Base-by-base conservation (phyloP, 768 basidiomycete species). In the Boletellus ananas region DNA sequence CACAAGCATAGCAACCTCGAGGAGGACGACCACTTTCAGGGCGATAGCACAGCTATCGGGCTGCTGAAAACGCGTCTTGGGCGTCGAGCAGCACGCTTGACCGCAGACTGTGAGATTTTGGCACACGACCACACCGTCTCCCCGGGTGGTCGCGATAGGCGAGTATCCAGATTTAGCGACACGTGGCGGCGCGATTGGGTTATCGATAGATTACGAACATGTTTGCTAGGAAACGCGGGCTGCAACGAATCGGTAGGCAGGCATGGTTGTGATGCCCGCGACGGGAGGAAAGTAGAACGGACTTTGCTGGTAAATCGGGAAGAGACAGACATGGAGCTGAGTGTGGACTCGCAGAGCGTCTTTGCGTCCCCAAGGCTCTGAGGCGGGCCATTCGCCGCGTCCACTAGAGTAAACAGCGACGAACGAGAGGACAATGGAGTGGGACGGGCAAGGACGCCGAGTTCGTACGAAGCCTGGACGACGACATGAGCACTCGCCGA, bases 101-200 rank as follows among this genome's bases (percentile, higher is more conserved):
- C 14, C 31, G 50, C 18, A 33, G 66, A 67, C 21, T 48, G 65
- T 0, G 66, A 56, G 12, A 67, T 67, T 43, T 69, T 67, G 29
- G 66, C 66, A 57, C 66, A 67, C 31, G 66, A 65, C 66, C 66
- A 67, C 27, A 65, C 23, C 29, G 8, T 34, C 20, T 57, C 52
- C 45, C 44, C 54, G 4, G 55, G 34, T 6, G 49, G 41, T 8
- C n/a, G 50, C 37, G 51, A 41, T 44, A 40, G 37, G 34, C 29
- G 42, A 12, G 31, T 34, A 20, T 58, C 49, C 23, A 50, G 43
- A 1, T 38, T 49, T 23, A 53, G 43, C 31, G 54, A 57, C 25
- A 37, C 25, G 41, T 49, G 54, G 1, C 54, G 62, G 33, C 33
- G 51, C 45, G 50, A 9, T 31, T 18, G 62, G 20, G 45, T 35